Base-by-base conservation (phyloP, 495 filamentous ascomycete species). In the Penicillium roqueforti region DNA sequence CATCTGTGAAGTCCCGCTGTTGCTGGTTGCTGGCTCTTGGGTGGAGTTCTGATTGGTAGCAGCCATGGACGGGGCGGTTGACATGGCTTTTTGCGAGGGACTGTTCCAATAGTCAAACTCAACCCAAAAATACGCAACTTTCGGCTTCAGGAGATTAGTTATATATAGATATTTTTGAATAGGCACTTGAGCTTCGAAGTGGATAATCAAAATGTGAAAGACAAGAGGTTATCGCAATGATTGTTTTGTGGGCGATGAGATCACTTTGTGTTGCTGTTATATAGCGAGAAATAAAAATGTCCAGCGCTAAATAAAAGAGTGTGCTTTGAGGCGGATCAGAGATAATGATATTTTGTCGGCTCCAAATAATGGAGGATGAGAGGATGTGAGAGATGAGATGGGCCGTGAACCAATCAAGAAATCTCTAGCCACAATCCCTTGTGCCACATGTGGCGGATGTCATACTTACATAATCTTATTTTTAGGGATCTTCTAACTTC, bases 341-440 rank as follows among this genome's bases (percentile, higher is more conserved):
- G 22, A 26, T 44, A 28, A 51, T 25, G 31, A 37, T 54, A 39
- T 47, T 22, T 37, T 29, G 22, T 23, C 22, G 22, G 42, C 16
- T 19, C 23, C 25, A 42, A 42, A 3, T 16, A 51, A 28, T 20
- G 10, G 42, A 28, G 7, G 38, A 40, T 41, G 34, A 41, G 48
- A 56, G 37, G 47, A 54, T 39, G 51, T 28, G 50, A 57, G 51
- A 59, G 56, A 46, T 18, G 28, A 47, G 51, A 46, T 41, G 32
- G 38, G 19, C 31, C 23, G 32, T 25, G 47, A 16, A 39, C 51
- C 51, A 54, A 54, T 54, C 42, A 54, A 23, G 18, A 8, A 19
- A 36, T 10, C 31, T 38, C 6, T 42, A 52, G 51, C 51, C 51
- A 54, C 51, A 56, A 3, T n/a, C 2, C 0, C 19, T 5, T 18